Percentiles rank a stretch among this genome's conserved stretches.
Conservation (phyloP, 176 grass and related monocot genomes). For the Carex littledalei region DNA sequence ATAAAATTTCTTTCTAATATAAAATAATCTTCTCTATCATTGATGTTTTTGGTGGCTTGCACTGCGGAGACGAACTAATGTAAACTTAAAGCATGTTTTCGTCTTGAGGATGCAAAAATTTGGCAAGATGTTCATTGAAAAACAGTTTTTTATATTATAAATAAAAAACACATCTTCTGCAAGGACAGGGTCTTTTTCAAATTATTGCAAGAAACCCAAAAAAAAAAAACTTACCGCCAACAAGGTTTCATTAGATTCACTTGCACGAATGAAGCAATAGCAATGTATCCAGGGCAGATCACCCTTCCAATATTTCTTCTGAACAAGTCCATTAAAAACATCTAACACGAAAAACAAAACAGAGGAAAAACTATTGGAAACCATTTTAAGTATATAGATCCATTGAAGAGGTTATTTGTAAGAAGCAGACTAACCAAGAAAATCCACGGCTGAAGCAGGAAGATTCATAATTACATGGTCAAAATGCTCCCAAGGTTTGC, state of each 20-base stretch:
- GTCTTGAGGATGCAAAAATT: background rate
- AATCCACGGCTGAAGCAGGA: constrained; percentile 85
- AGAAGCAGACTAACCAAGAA: constrained; percentile 47
- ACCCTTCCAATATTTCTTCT: constrained; percentile 71
- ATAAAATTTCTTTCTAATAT: background rate
- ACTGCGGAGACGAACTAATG: background rate
- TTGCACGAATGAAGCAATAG: constrained; percentile 86
- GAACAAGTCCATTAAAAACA: constrained; percentile 64
- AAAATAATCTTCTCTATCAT: constrained; percentile 14
- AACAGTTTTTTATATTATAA: background rate
- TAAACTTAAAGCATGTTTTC: background rate
- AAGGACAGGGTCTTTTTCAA: background rate
- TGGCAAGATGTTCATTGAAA: background rate
- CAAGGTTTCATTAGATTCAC: constrained; percentile 68
- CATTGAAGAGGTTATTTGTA: constrained; percentile 20
- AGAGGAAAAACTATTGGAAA: background rate
- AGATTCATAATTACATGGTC: constrained; percentile 97
- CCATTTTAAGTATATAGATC: constrained; percentile 3
- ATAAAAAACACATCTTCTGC: background rate
- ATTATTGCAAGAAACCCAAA: background rate
- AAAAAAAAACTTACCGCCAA: constrained; percentile 43
- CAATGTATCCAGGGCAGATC: constrained; percentile 81
- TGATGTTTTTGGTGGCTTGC: background rate
- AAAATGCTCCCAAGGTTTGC: constrained; percentile 65
- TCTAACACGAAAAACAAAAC: constrained; percentile 19